phyloP scores from a whole-genome alignment of 1,139 yeast genomes.

The Yamadazyma triangularis region DNA sequence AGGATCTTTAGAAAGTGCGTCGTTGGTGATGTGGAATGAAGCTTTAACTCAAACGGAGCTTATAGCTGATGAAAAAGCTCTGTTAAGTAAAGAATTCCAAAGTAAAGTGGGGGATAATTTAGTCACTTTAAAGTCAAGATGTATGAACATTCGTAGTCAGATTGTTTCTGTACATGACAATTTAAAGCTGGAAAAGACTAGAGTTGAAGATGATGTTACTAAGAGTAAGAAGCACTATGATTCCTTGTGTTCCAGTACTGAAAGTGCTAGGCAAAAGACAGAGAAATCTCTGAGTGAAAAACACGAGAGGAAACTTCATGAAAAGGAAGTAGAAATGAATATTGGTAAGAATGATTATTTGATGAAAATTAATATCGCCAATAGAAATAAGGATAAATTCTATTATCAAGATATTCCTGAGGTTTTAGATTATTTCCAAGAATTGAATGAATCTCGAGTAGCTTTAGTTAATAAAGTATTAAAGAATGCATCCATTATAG shows the following conservation, averaged over 20 bases:
- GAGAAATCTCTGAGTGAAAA: constrained; percentile 58
- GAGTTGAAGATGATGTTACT: constrained; percentile 59
- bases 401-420: constrained; percentile 94
- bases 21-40: constrained; percentile 93
- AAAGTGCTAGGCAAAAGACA: constrained; percentile 68
- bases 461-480: constrained; percentile 66
- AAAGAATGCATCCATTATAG: constrained; percentile 61
- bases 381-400: constrained; percentile 87
- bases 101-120: constrained; percentile 63
- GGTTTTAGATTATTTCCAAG: constrained; percentile 79
- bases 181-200: constrained; percentile 52
- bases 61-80: constrained; percentile 63
- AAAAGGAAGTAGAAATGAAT: constrained; percentile 78
- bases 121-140: constrained; percentile 47
- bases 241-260: constrained; percentile 74
- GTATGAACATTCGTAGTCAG: constrained; percentile 50
- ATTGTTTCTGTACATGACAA: constrained; percentile 59
- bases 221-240: constrained; percentile 77
- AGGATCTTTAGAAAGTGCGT: constrained; percentile 88
- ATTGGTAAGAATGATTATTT: constrained; percentile 78
- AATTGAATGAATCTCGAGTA: constrained; percentile 76
- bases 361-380: constrained; percentile 76
- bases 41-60: constrained; percentile 80
- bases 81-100: constrained; percentile 60
- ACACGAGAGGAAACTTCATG: constrained; percentile 52